Conservation (phyloP, 257 asterid species). For the Lycium ferocissimum region DNA sequence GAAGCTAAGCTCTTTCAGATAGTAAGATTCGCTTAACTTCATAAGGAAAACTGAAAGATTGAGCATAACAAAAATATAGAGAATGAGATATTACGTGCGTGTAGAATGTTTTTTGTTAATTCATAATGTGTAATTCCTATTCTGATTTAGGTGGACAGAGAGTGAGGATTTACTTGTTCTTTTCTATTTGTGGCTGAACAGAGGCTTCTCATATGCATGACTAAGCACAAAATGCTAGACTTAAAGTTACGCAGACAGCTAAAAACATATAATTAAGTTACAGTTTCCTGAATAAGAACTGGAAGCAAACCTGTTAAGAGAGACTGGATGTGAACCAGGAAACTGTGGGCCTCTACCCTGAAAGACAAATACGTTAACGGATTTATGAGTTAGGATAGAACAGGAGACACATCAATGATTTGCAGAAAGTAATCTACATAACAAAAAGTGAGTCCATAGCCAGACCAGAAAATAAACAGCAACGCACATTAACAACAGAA, state of each 20-base stretch:
- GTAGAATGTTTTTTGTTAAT: neutral
- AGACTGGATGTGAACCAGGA: constrained; percentile 99
- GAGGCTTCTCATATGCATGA: neutral
- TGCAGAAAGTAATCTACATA: constrained; percentile 18
- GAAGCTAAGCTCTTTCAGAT: no score
- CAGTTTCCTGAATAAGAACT: constrained; percentile 29
- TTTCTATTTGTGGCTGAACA: neutral
- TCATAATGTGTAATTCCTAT: no score
- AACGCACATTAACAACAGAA: constrained; percentile 6
- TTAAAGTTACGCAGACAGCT: neutral
- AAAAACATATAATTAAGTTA: constrained; percentile 23
- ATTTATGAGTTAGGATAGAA: constrained; percentile 27
- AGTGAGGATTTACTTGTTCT: neutral
- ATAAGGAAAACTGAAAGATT: no score
- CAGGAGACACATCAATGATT: constrained; percentile 1
- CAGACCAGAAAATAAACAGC: constrained; percentile 15
- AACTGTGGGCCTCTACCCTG: constrained; percentile 81
- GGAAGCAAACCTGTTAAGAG: constrained; percentile 77
- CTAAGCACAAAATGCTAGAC: neutral
- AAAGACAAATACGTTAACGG: constrained; percentile 34
- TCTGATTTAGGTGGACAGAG: neutral
- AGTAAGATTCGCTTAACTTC: no score
- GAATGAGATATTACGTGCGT: no score
- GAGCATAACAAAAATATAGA: no score
- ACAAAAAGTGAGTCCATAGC: constrained; percentile 9